Percentiles rank a stretch among this genome's conserved stretches.
Evolutionary conservation across 371 early-diverging fungal species (phyloP).

Genomic region (Mortierella sp.): DNA sequence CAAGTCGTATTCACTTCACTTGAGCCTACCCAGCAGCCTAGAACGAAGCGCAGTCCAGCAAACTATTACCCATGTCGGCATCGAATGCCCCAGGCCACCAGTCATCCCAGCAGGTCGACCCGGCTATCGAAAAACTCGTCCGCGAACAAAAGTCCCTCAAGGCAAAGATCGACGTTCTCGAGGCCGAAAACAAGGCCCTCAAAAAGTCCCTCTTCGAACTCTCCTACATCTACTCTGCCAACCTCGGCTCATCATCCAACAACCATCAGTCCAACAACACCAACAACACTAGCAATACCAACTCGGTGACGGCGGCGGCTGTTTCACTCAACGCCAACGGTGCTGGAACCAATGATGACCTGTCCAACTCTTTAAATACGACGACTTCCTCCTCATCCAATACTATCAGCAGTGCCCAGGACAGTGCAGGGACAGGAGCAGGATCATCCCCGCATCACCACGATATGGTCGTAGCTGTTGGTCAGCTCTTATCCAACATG

Average conservation of each 20-base stretch:
- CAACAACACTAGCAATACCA: slow-evolving; percentile 35
- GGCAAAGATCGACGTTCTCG: slow-evolving; percentile 82
- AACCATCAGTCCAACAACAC: neutral
- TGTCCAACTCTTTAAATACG: slow-evolving; percentile 17
- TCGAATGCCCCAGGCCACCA: slow-evolving; percentile 40
- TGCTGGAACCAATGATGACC: neutral
- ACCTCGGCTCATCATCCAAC: slow-evolving; percentile 23
- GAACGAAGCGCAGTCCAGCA: neutral
- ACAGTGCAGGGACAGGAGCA: too few species aligned
- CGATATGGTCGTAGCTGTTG: slow-evolving; percentile 43
- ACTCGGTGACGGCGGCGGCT: slow-evolving; percentile 64
- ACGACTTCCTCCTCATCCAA: slow-evolving; percentile 22
- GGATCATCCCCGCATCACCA: slow-evolving; percentile 7
- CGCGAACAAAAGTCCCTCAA: slow-evolving; percentile 84
- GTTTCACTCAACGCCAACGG: neutral
- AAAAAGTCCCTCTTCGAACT: slow-evolving; percentile 90
- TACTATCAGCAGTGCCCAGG: neutral
- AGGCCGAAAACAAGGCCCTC: slow-evolving; percentile 86
- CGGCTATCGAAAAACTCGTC: slow-evolving; percentile 67
- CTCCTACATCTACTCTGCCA: slow-evolving; percentile 78
- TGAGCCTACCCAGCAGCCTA: neutral
- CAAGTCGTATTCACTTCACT: too few species aligned
- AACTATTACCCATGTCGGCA: slow-evolving; percentile 34
- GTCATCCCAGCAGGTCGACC: slow-evolving; percentile 56
- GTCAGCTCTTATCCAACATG: slow-evolving; percentile 38